Conservation (phyloP, 345 rosid genomes). For the Fremontodendron californicum region DNA sequence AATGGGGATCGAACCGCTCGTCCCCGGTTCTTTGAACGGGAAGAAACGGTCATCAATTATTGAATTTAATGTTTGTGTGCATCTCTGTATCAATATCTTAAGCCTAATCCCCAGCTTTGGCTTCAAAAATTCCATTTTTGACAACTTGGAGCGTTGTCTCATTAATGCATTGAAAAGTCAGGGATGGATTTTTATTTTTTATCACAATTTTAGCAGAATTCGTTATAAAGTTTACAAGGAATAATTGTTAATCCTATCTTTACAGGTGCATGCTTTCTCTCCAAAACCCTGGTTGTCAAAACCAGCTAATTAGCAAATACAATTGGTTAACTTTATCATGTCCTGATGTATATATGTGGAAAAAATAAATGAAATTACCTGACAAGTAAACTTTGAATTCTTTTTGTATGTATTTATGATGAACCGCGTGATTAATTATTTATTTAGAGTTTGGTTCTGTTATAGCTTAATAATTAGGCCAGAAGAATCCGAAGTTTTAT, state of each 20-base stretch:
- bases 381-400: not conserved
- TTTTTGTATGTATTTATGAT: slow-evolving; percentile 4
- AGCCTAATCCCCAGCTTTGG: not conserved
- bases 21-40: too few species aligned
- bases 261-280: not conserved
- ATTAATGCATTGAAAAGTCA: slow-evolving; percentile 7
- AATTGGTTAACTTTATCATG: not conserved
- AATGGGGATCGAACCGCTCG: too few species aligned
- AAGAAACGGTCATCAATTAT: too few species aligned
- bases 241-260: not conserved
- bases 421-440: not conserved
- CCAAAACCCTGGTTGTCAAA: not conserved
- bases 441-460: not conserved
- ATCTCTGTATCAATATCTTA: not conserved
- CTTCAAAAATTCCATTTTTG: not conserved
- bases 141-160: slow-evolving; percentile 7
- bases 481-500: too few species aligned
- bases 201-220: not conserved
- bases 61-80: not conserved
- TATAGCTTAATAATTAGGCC: slow-evolving; percentile 14
- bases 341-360: not conserved
- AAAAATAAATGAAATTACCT: not conserved
- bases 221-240: not conserved
- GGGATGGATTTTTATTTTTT: not conserved
- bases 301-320: not conserved